Base-by-base conservation (phyloP, 257 asterid genomes). In the Paulownia fortunei region DNA sequence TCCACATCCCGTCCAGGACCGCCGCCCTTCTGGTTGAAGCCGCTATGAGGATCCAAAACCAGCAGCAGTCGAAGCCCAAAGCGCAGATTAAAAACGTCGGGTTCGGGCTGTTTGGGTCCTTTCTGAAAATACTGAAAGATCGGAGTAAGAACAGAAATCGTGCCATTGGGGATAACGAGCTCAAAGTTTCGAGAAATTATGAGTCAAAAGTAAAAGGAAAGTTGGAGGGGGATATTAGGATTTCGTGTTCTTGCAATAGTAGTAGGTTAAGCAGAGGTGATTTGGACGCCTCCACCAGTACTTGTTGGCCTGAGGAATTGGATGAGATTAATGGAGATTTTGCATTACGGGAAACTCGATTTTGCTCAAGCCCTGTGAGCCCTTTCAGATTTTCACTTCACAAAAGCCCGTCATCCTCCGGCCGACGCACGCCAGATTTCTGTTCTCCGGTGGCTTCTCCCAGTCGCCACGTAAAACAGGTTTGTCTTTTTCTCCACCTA, bases 41-140 rank as follows among this genome's bases (percentile, higher is more conserved):
- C 1, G 97, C 98, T 4, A 72, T 82, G 90, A 89, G 89, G 91
- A 88, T 93, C 74, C 92, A 89, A 24, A 92, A 84, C 10, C 97
- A 79, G 65, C 83, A 77, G 58, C 84, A 12, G 56, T 6, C 82
- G 34, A 87, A 79, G 60, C 41, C 77, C 62, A 86, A 78, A 75
- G 3, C 76, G 30, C 87, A 78, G 76, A 70, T 56, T 15, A 84
- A 66, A 37, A 81, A 37, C 52, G 76, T 52, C 8, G 89, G 92
- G n/a, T 72, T 85, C 15, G 90, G 94, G 36, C 10, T 85, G 27
- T 82, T 94, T 21, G 92, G 94, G 7, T 87, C 97, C 24, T 70
- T 94, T 49, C 23, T 94, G 65, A 87, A 83, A 75, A 82, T 82
- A 32, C 80, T 94, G 36, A 90, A 86, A 16, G 86, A 86, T 75